phyloP scores from a whole-genome alignment of 768 basidiomycete species.

The Bullera alba region DNA sequence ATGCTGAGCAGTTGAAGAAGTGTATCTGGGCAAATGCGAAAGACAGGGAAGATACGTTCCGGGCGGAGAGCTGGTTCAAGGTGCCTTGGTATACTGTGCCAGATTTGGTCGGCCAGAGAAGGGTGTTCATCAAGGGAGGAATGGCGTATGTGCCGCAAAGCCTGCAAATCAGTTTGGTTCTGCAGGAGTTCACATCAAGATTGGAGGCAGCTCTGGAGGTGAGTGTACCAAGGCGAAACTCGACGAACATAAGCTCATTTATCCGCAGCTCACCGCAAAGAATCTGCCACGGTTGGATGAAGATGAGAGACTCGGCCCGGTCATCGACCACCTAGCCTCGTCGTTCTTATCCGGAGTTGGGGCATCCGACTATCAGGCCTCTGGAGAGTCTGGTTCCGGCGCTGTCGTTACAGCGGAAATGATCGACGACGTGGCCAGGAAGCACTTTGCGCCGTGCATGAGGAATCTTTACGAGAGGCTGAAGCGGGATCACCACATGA shows the following conservation, averaged over 20 bases:
- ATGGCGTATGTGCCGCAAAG: constrained; percentile 79
- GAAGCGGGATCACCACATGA: constrained; percentile 71
- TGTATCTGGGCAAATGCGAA: constrained; percentile 48
- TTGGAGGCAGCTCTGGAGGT: constrained; percentile 74
- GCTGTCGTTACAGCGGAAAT: constrained; percentile 84
- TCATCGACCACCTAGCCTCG: constrained; percentile 83
- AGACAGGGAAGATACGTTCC: constrained; percentile 48
- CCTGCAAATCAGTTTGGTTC: constrained; percentile 76
- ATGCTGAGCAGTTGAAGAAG: constrained; percentile 52
- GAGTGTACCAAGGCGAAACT: constrained; percentile 22
- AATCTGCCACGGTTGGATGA: constrained; percentile 86
- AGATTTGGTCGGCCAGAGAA: constrained; percentile 75
- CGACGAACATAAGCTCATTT: not conserved
- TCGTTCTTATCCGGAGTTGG: constrained; percentile 89
- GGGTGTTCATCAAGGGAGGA: constrained; percentile 68
- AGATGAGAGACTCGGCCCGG: constrained; percentile 79
- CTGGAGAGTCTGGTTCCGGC: constrained; percentile 49
- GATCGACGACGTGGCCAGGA: constrained; percentile 76
- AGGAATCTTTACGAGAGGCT: constrained; percentile 76
- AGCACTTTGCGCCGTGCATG: constrained; percentile 96
- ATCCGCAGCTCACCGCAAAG: constrained; percentile 68
- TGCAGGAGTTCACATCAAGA: constrained; percentile 71
- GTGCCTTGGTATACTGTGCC: constrained; percentile 92
- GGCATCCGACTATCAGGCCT: constrained; percentile 48
- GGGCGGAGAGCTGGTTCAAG: constrained; percentile 67